Base-by-base conservation (phyloP, 2,329 filamentous ascomycete species). In the Aspergillus aculeatinus region DNA sequence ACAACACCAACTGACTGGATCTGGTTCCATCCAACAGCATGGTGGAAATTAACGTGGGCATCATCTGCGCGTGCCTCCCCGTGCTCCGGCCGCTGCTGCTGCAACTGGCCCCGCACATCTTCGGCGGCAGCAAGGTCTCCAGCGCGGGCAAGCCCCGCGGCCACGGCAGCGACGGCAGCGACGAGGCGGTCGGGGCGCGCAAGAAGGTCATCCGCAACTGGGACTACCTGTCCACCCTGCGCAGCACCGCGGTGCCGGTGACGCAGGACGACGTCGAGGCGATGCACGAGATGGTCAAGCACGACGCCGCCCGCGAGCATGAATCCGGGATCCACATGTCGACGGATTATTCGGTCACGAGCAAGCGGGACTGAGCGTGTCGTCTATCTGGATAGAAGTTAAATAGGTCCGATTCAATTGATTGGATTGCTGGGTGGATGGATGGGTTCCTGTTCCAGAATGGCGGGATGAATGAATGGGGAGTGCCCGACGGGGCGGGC, bases 11-110 rank as follows among this genome's bases (percentile, higher is more conserved):
- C 27, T 6, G 27, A 29, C 23, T 14, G 11, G 1, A 27, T 58
- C 25, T 31, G 53, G 5, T 42, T 19, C 16, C 14, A 11, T 9
- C 2, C n/a, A 33, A 25, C 31, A 63, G 62, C 1, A 63, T 64
- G 62, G 58, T 64, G 16, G 62, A 64, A 35, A 60, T 64, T 35
- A 64, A 64, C 25, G 60, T 64, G n/a, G 60, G 62, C 7, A 64
- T 64, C 35, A 63, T 64, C 27, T 64, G 60, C 16, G 55, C 62
- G 16, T 62, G 60, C 25, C 62, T 64, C 4, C 62, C 62, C 5
- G 48, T 49, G 11, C 39, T 64, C 31, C 62, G 62, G 10, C 62
- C 62, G 4, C 55, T 64, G 3, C 23, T 64, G 1, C 23, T 57
- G 14, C 61, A 42, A 7, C 12, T 39, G 16, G 51, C 60, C 44